These are phyloP conservation scores for Hirsutella minnesotensis DNA, from an alignment of 2,329 filamentous ascomycete species.

Conservation along the genomic window DNA sequence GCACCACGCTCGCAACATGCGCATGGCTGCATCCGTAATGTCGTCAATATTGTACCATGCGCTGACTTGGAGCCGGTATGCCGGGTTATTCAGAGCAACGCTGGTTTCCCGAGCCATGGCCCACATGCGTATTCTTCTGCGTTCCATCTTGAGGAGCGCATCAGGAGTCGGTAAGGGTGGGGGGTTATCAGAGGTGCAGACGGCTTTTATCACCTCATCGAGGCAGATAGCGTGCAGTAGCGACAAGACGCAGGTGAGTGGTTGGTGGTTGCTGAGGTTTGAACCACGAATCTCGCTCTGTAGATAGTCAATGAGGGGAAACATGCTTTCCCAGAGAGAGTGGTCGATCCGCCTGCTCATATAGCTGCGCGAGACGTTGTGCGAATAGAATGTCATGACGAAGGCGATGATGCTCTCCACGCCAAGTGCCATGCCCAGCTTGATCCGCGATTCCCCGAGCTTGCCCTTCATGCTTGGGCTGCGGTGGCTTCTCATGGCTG, in stretches of 20 bases:
- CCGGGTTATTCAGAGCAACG: constrained; percentile 15
- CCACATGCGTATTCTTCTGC: constrained; percentile 15
- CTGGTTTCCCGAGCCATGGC: constrained; percentile 18
- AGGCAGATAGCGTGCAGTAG: constrained; percentile 32
- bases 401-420: constrained; percentile 41
- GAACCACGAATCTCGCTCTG: constrained; percentile 25
- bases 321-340: constrained; percentile 28
- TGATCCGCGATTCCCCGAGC: constrained; percentile 21
- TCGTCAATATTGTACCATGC: constrained; percentile 35
- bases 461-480: constrained; percentile 13
- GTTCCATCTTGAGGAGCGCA: constrained; percentile 14
- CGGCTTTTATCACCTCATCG: constrained; percentile 32
- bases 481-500: constrained; percentile 20
- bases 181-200: constrained; percentile 12
- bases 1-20: constrained; percentile 30
- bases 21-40: constrained; percentile 24
- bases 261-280: constrained; percentile 19
- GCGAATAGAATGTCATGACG: constrained; percentile 39
- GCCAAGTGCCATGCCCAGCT: constrained; percentile 29
- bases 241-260: constrained; percentile 28
- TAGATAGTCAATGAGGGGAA: constrained; percentile 30
- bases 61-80: constrained; percentile 18
- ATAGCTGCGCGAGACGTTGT: constrained; percentile 31
- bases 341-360: constrained; percentile 30
- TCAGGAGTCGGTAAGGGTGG: constrained; percentile 7